A percentile compares a stretch with the other conserved stretches of the same genome.
These are phyloP conservation scores for Fonsecaea erecta DNA, from an alignment of 2,329 filamentous ascomycete genomes.

Conservation along the genomic window DNA sequence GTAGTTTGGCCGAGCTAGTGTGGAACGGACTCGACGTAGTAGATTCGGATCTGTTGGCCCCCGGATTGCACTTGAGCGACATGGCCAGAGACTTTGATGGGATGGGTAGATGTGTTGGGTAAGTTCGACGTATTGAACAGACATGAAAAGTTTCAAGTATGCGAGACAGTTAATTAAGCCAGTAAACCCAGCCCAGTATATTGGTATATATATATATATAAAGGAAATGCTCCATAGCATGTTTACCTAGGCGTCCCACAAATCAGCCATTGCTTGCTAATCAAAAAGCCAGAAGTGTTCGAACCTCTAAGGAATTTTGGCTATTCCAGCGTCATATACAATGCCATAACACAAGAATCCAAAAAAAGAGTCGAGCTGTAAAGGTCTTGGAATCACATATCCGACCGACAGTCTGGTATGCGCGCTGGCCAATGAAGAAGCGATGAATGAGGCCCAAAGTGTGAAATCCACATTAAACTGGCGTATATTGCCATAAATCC, in stretches of 20 bases:
- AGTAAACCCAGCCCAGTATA: too few relatives aligned
- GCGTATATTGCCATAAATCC: not conserved
- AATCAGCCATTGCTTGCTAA: conserved; percentile 4
- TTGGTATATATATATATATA: too few relatives aligned
- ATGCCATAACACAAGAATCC: not conserved
- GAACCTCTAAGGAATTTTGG: not conserved
- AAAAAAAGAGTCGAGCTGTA: not conserved
- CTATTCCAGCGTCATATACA: not conserved
- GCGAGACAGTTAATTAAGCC: too few relatives aligned
- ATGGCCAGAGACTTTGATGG: too few relatives aligned
- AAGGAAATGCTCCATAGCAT: not conserved
- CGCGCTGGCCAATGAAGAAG: not conserved
- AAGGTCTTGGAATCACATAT: not conserved
- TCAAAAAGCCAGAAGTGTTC: not conserved
- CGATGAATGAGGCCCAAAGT: not conserved
- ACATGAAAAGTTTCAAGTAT: too few relatives aligned
- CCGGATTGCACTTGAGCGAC: too few relatives aligned
- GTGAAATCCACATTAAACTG: not conserved
- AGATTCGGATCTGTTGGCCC: not conserved
- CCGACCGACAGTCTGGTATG: not conserved
- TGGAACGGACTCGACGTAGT: not conserved
- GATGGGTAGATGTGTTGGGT: too few relatives aligned
- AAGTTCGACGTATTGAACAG: too few relatives aligned
- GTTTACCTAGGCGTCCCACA: not conserved
- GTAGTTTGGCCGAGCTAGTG: not conserved